Percentiles rank a stretch among this genome's conserved stretches.
phyloP scores from a whole-genome alignment of 2,329 filamentous ascomycete species.

The Ramularia endophylla region DNA sequence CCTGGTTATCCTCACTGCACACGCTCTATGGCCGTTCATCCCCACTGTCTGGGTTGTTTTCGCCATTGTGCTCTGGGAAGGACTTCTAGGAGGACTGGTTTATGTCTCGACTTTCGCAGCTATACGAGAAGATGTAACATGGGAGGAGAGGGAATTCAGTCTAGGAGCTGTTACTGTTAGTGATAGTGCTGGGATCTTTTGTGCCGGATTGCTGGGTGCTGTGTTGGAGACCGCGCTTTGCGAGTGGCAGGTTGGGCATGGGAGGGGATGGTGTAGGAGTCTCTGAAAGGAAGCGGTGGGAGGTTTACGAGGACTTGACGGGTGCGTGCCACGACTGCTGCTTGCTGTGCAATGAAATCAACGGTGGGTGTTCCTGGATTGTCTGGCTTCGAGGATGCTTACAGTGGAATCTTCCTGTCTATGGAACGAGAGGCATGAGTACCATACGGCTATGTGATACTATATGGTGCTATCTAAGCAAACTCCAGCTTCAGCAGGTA shows the following conservation, averaged over 20 bases:
- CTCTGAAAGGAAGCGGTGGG: no score
- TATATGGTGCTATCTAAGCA: background rate
- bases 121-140: slow-evolving; percentile 75
- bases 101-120: slow-evolving; percentile 97
- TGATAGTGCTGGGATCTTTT: slow-evolving; percentile 83
- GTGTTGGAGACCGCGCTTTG: slow-evolving; percentile 75
- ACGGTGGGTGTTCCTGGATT: no score
- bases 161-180: slow-evolving; percentile 85
- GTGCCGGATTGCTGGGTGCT: slow-evolving; percentile 81
- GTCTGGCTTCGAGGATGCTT: no score
- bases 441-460: background rate
- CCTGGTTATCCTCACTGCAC: slow-evolving; percentile 63
- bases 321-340: no score
- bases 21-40: slow-evolving; percentile 70
- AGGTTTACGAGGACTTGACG: no score
- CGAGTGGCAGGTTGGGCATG: slow-evolving; percentile 74
- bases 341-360: no score
- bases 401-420: no score
- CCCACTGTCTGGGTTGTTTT: slow-evolving; percentile 86
- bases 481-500: background rate
- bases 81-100: slow-evolving; percentile 79
- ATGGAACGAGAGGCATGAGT: no score
- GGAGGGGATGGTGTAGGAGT: slow-evolving; percentile 53
- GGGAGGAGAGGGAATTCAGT: slow-evolving; percentile 81
- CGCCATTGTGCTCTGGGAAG: slow-evolving; percentile 85